Conservation (phyloP, 805 yeast species). For the Nakazawaea sp. region DNA sequence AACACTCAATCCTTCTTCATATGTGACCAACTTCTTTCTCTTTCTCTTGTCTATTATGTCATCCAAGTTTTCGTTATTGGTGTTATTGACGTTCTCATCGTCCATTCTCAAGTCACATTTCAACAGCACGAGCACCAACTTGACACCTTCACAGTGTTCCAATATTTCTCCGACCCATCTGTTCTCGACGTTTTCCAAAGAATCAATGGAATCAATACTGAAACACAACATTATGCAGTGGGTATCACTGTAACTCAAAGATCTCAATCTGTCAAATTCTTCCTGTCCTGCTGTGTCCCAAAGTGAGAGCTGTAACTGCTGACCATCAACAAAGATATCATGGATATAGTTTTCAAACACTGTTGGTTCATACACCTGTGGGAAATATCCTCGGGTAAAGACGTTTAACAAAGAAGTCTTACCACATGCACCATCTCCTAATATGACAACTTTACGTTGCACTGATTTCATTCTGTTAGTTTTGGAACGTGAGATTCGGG, state of each 20-base stretch:
- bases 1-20: slow-evolving; percentile 89
- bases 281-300: slow-evolving; percentile 99
- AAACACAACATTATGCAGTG: slow-evolving; percentile 97
- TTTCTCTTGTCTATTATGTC: slow-evolving; percentile 19
- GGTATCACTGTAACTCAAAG: slow-evolving; percentile 89
- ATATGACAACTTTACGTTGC: slow-evolving; percentile 86
- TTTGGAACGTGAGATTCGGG: background rate
- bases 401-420: slow-evolving; percentile 92
- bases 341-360: slow-evolving; percentile 97
- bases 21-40: slow-evolving; percentile 56
- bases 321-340: slow-evolving; percentile 92
- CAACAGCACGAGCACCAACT: slow-evolving; percentile 86
- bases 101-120: slow-evolving; percentile 85
- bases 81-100: slow-evolving; percentile 39
- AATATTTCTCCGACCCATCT: slow-evolving; percentile 97
- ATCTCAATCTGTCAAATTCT: slow-evolving; percentile 91
- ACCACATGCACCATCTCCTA: slow-evolving; percentile 99
- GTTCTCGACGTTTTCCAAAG: slow-evolving; percentile 88
- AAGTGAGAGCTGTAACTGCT: slow-evolving; percentile 82
- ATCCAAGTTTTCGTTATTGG: slow-evolving; percentile 26
- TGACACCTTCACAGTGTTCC: slow-evolving; percentile 95
- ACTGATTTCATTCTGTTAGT: slow-evolving; percentile 32
- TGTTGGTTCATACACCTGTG: slow-evolving; percentile 97
- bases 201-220: slow-evolving; percentile 89
- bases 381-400: slow-evolving; percentile 95